A percentile compares a stretch with the other conserved stretches of the same genome.
Evolutionary conservation across 495 filamentous ascomycete genomes (phyloP).

Genomic region (Penicillium bialowiezense): DNA sequence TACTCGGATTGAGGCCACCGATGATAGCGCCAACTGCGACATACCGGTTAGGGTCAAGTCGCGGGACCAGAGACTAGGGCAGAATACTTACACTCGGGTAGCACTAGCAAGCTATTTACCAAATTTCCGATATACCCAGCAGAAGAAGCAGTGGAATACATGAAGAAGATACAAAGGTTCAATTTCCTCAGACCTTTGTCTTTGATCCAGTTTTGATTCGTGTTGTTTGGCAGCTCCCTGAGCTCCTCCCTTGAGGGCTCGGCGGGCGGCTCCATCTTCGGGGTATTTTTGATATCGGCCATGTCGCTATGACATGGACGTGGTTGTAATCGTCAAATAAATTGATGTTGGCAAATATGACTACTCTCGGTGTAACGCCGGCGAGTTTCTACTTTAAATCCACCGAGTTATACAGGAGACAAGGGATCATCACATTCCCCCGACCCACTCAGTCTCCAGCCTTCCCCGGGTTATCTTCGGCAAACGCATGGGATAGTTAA

Average conservation of each 20-base stretch:
- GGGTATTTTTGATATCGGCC: slow-evolving; percentile 3
- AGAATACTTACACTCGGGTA: slow-evolving; percentile 22
- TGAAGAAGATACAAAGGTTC: slow-evolving; percentile 22
- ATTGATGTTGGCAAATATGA: no score
- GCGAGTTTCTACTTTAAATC: not conserved
- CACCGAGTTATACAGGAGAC: slow-evolving; percentile 5
- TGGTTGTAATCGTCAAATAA: not conserved
- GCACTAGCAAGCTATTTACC: slow-evolving; percentile 24
- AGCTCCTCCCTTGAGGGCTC: slow-evolving; percentile 12
- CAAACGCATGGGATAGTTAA: not conserved
- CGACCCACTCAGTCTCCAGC: not conserved
- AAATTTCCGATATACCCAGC: slow-evolving; percentile 27
- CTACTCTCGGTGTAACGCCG: not conserved
- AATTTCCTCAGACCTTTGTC: slow-evolving; percentile 22
- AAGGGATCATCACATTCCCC: slow-evolving; percentile 28
- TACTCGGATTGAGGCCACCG: slow-evolving; percentile 17
- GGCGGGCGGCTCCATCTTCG: slow-evolving; percentile 5
- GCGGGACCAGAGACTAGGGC: not conserved
- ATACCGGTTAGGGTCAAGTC: not conserved
- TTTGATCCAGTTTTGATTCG: slow-evolving; percentile 21
- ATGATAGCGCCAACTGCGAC: slow-evolving; percentile 15
- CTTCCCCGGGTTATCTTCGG: not conserved
- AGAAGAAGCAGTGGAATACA: slow-evolving; percentile 20
- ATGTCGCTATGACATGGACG: slow-evolving; percentile 1
- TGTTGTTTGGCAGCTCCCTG: slow-evolving; percentile 20